Evolutionary conservation across 2,329 filamentous ascomycete genomes (phyloP).

Genomic region (Xylariaceae sp.): DNA sequence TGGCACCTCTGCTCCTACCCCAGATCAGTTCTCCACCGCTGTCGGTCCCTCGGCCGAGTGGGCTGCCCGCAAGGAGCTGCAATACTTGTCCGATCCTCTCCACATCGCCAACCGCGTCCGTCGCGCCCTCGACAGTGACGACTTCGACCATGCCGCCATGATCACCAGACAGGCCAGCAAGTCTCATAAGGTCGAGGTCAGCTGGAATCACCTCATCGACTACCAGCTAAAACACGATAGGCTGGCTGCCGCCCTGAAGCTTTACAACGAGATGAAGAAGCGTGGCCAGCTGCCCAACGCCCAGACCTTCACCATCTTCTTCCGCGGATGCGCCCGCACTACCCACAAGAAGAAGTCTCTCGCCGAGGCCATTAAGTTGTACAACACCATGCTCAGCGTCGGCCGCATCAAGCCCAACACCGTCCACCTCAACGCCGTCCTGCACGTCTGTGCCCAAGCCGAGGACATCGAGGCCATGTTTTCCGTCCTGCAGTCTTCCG

Average conservation of each 20-base stretch:
- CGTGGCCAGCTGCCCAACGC: constrained; percentile 74
- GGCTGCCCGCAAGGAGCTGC: constrained; percentile 52
- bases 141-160: constrained; percentile 63
- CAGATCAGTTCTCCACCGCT: no score
- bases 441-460: constrained; percentile 74
- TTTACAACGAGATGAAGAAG: constrained; percentile 99
- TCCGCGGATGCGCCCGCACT: constrained; percentile 67
- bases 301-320: constrained; percentile 78
- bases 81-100: constrained; percentile 65
- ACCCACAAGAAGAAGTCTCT: constrained; percentile 57
- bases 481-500: constrained; percentile 67
- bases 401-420: constrained; percentile 66
- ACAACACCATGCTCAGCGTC: constrained; percentile 66
- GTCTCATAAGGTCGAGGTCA: constrained; percentile 61
- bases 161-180: constrained; percentile 68
- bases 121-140: constrained; percentile 53
- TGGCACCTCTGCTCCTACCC: no score
- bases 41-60: constrained; percentile 23
- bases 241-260: constrained; percentile 64
- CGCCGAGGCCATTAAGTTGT: constrained; percentile 67
- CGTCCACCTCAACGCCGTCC: constrained; percentile 83
- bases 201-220: constrained; percentile 84
- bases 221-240: constrained; percentile 60
- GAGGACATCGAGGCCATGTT: constrained; percentile 78
- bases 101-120: constrained; percentile 67